These are phyloP conservation scores for Iris pallida DNA, from an alignment of 116 monocot species.

Conservation along the genomic window DNA sequence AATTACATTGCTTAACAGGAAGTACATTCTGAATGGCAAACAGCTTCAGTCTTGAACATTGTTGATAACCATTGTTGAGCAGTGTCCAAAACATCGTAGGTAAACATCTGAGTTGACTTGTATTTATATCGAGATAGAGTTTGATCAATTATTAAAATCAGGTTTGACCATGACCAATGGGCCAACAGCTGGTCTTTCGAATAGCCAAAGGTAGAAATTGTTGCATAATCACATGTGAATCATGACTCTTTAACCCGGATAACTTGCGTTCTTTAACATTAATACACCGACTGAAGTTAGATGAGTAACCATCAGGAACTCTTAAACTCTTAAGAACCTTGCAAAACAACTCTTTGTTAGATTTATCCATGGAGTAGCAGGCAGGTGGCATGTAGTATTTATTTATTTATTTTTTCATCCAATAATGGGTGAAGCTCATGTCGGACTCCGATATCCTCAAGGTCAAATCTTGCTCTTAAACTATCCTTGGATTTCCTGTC, in stretches of 20 bases:
- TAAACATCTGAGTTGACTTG: too few species aligned
- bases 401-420: too few species aligned
- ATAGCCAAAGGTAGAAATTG: neutral
- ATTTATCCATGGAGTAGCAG: neutral
- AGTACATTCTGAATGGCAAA: too few species aligned
- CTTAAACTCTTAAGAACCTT: neutral
- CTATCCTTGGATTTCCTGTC: slow-evolving; percentile 4
- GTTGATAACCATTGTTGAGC: too few species aligned
- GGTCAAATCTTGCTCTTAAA: neutral
- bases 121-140: too few species aligned
- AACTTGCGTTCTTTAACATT: slow-evolving; percentile 1
- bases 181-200: neutral
- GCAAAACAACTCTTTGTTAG: neutral
- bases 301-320: neutral
- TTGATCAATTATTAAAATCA: too few species aligned
- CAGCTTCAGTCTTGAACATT: too few species aligned
- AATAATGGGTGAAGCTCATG: neutral
- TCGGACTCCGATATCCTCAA: neutral
- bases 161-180: too few species aligned
- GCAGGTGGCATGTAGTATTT: neutral
- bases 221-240: neutral
- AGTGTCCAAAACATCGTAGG: too few species aligned
- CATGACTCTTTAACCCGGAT: neutral
- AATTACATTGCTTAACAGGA: too few species aligned
- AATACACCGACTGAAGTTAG: neutral